Base-by-base conservation (phyloP, 345 rosid genomes). In the Euclidium syriacum region DNA sequence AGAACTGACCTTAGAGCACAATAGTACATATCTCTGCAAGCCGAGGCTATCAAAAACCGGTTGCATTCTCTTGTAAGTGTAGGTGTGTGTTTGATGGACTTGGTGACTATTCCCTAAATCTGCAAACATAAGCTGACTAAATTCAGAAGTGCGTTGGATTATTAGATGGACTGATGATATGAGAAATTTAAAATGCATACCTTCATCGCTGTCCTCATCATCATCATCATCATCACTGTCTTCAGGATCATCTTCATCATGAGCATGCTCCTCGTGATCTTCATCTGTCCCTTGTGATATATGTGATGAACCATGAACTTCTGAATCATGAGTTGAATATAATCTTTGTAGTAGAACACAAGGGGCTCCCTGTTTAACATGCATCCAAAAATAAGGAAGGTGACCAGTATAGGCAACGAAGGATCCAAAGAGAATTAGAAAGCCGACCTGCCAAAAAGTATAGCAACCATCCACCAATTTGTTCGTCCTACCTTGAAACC, bases 401-500 rank as follows among this genome's bases (percentile, higher is more conserved):
- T 19, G 25, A 19, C 23, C 11, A 40, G 1, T 39, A 18, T 3
- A 38, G 1, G 10, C 7, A 2, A 50, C 23, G 6, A 73, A 60
- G 7, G 52, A 25, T 36, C 22, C 26, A 10, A 54, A 25, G 3
- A 71, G 22, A 61, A 32, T 49, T 10, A 19, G 35, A 39, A 42
- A 48, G 46, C 36, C 74, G 49, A 94, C 99, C 99, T 90, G 99
- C 99, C 99, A 94, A 73, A 90, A 94, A 32, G 96, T 90, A 83
- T 94, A 94, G 63, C 99, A 90, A 65, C 99, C 97, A 68, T 94
- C 99, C 48, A 94, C 96, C 68, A 94, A 77, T 70, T 94, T 94
- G 76, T 94, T 94, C n/a, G 84, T 78, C 85, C 97, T 80, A 64
- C 99, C 99, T 77, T 94, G 99, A 77, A 94, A 90, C 68, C 99